Base-by-base conservation (phyloP, 2,329 filamentous ascomycete species). In the Exophiala dermatitidis region DNA sequence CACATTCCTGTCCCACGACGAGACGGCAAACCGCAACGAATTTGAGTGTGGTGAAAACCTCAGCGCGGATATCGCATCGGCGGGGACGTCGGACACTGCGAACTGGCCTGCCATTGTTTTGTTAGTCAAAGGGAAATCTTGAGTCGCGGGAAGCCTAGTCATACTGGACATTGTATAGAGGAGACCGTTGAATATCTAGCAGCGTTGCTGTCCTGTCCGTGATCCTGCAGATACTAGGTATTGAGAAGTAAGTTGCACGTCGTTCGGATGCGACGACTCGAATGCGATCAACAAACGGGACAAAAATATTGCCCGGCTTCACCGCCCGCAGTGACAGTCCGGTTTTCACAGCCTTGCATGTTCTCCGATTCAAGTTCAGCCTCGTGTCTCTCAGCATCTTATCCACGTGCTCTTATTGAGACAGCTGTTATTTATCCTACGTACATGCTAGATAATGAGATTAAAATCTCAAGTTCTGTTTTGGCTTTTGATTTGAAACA, bases 1-100 rank as follows among this genome's bases (percentile, higher is more conserved):
- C 52, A 95, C 82, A 68, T 88, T 82, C 71, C 84, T 88, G 72
- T 97, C 91, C 93, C 93, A 98, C 52, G 90, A 95, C 7, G 90
- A 86, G 63, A 91, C 90, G n/a, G 94, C 81, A 36, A 98, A 79
- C 63, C 84, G 85, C 50, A 84, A 79, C n/a, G 84, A 82, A 57
- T 78, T 73, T 28, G 89, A 86, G 60, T 78, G 74, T 34, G 89
- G 87, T 60, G 90, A 88, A 77, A 95, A 98, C 66, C 83, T 83
- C 65, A 97, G 76, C 28, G 89, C 79, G 45, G 91, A 95, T 64
- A 97, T 86, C 64, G 86, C 88, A 72, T 98, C 93, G 62, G 79
- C 80, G 7, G 93, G 93, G 44, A 90, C 84, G 64, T 88, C 82
- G 56, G 83, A 78, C 66, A 96, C 80, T 71, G 93, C 86, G 73